Evolutionary conservation across 495 filamentous ascomycete genomes (phyloP).

Genomic region (Entonaema liquescens): DNA sequence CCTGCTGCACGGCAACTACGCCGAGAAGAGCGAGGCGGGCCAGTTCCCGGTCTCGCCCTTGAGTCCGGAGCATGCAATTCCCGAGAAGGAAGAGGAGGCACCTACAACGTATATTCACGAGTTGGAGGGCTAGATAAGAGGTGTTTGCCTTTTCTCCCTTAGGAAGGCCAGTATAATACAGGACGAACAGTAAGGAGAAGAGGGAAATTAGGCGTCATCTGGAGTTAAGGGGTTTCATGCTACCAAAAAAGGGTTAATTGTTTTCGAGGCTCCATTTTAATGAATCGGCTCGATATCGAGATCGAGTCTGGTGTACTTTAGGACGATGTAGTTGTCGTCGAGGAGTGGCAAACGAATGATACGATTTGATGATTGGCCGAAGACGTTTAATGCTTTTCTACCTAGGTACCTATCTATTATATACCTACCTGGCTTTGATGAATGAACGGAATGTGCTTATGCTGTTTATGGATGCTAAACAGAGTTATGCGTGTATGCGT

Average conservation of each 20-base stretch:
- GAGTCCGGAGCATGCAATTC: not conserved
- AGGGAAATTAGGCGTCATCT: not conserved
- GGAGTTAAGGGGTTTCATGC: not conserved
- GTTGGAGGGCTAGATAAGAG: constrained; percentile 3
- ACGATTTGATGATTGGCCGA: not conserved
- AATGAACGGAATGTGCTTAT: not conserved
- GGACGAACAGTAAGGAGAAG: not conserved
- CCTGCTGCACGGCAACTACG: constrained; percentile 31
- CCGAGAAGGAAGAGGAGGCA: not conserved
- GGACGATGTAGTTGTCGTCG: not conserved
- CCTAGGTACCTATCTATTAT: too few species aligned
- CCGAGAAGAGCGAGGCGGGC: constrained; percentile 9
- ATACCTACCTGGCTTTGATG: not conserved
- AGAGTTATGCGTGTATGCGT: not conserved
- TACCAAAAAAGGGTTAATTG: not conserved
- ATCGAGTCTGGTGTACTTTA: not conserved
- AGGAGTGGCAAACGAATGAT: not conserved
- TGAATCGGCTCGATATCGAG: not conserved
- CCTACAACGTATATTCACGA: not conserved
- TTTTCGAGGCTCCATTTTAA: not conserved
- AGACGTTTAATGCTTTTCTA: not conserved
- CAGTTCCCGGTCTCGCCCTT: not conserved
- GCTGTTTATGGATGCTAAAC: too few species aligned
- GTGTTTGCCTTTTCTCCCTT: too few species aligned
- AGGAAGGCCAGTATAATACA: too few species aligned